Conservation (phyloP, 805 yeast genomes). For the Yamadazyma ubonensis region DNA sequence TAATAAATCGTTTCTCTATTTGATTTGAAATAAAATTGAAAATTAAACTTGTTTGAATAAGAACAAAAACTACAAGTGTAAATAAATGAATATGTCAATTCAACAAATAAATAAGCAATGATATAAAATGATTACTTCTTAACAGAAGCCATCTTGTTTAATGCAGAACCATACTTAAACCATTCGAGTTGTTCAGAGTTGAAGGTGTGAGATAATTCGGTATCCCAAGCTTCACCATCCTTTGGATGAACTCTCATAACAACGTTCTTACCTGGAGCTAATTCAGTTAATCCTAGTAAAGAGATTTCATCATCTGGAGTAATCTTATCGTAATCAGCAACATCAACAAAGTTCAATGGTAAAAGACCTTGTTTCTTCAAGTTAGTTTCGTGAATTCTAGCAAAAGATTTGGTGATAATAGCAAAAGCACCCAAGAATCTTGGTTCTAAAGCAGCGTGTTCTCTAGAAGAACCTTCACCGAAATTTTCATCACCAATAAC, state of each 20-base stretch:
- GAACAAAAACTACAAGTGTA: neutral
- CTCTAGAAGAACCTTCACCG: conserved; percentile 99
- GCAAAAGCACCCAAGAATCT: conserved; percentile 98
- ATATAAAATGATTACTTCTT: conserved; percentile 9
- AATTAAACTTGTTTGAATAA: neutral
- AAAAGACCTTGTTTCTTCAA: conserved; percentile 98
- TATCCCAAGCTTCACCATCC: conserved; percentile 82
- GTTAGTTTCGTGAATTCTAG: conserved; percentile 99
- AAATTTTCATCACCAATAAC: conserved; percentile 98
- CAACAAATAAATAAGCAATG: conserved; percentile 11
- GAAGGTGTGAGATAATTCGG: conserved; percentile 94
- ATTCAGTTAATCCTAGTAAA: conserved; percentile 74
- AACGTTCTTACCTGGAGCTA: conserved; percentile 92
- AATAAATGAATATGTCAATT: conserved; percentile 9
- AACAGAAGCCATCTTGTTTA: conserved; percentile 81
- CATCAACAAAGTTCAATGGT: conserved; percentile 90
- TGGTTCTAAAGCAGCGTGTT: conserved; percentile 99
- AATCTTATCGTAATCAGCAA: conserved; percentile 91
- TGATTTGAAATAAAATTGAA: too few relatives aligned
- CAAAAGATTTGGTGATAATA: conserved; percentile 95
- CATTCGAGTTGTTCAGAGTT: conserved; percentile 96
- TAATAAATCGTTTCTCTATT: neutral
- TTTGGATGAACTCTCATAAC: conserved; percentile 71
- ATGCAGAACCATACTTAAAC: conserved; percentile 99
- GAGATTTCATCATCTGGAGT: conserved; percentile 88